Conservation (phyloP, 208 protist genomes). For the Trichomonas gallinae region DNA sequence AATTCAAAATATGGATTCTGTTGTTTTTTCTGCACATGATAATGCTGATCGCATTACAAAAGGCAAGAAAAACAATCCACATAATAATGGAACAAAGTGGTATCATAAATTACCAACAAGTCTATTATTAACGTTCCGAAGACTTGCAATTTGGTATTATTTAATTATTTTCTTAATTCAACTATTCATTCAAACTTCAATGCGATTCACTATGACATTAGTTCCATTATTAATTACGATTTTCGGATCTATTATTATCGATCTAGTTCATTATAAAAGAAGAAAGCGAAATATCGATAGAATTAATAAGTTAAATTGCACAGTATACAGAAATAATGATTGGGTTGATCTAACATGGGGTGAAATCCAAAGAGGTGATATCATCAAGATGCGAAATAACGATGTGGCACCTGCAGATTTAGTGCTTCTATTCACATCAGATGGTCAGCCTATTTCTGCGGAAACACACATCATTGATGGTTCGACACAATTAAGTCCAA, state of each 20-base stretch:
- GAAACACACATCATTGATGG: slow-evolving; percentile 22
- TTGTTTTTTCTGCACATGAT: neutral
- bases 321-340: neutral
- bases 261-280: neutral
- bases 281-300: neutral
- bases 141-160: neutral
- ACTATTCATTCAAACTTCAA: neutral
- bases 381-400: neutral
- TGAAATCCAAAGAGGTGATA: neutral
- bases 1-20: neutral
- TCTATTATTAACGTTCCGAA: neutral
- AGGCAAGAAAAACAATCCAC: neutral
- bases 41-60: neutral
- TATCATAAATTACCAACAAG: neutral
- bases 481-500: neutral
- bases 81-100: neutral
- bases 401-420: slow-evolving; percentile 9
- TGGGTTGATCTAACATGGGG: neutral
- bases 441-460: neutral
- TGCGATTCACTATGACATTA: neutral
- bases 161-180: neutral
- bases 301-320: neutral
- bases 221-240: neutral
- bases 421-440: neutral
- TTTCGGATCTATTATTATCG: neutral